Evolutionary conservation across 2,329 filamentous ascomycete species (phyloP).

Genomic region (Hypoxylon sp.): DNA sequence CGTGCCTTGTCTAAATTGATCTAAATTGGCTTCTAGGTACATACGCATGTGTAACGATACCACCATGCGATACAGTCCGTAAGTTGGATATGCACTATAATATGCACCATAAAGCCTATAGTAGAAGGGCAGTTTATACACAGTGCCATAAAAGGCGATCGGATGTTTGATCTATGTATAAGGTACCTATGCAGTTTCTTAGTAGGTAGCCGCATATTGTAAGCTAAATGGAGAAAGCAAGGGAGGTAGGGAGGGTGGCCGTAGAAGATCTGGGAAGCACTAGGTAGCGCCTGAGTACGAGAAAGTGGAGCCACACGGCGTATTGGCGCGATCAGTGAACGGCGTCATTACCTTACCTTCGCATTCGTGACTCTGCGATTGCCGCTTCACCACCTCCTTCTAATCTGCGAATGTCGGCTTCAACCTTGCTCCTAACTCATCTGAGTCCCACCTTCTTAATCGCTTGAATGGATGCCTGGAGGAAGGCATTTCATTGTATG

Average conservation of each 20-base stretch:
- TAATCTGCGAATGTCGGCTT: background rate
- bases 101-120: slow-evolving; percentile 7
- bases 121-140: slow-evolving; percentile 5
- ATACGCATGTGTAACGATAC: background rate
- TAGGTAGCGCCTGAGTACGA: background rate
- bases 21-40: background rate
- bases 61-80: slow-evolving; percentile 2
- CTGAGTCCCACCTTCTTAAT: slow-evolving; percentile 29
- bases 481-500: slow-evolving; percentile 4
- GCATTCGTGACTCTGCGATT: background rate
- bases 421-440: background rate
- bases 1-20: slow-evolving; percentile 26
- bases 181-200: slow-evolving; percentile 4
- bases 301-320: slow-evolving; percentile 4
- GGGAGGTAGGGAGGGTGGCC: slow-evolving; percentile 13
- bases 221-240: slow-evolving; percentile 1
- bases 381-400: background rate
- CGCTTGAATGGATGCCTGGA: slow-evolving; percentile 24
- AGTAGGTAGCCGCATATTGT: slow-evolving; percentile 12
- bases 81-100: slow-evolving; percentile 2
- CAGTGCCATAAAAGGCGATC: slow-evolving; percentile 8
- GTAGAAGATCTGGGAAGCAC: slow-evolving; percentile 8
- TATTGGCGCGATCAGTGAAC: background rate
- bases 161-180: background rate
- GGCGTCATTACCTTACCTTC: slow-evolving; percentile 19